Percentiles rank a stretch among this genome's conserved stretches.
These are phyloP conservation scores for Silene noctiflora DNA, from an alignment of 179 eudicot genomes.

Conservation along the genomic window DNA sequence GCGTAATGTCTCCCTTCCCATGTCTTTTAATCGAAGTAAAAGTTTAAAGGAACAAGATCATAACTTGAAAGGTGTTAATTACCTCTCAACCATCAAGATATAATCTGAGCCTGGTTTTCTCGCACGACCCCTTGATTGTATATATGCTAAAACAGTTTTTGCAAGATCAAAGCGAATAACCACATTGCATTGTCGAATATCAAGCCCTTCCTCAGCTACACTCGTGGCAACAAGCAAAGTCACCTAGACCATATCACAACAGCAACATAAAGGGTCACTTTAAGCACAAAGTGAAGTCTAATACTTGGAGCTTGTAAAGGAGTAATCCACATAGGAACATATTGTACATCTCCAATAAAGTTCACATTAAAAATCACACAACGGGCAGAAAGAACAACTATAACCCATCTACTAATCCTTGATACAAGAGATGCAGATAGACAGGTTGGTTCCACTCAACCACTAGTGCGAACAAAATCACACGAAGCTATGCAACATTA, in stretches of 20 bases:
- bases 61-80: constrained; percentile 11
- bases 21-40: neutral
- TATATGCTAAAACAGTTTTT: constrained; percentile 94
- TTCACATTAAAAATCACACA: neutral
- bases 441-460: neutral
- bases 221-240: constrained; percentile 97
- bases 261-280: constrained; percentile 11
- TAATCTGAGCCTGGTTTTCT: constrained; percentile 99
- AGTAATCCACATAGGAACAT: neutral
- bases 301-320: neutral
- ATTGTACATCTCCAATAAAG: neutral
- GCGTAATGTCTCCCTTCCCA: constrained; percentile 5
- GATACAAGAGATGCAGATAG: constrained; percentile 5
- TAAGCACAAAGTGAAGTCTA: neutral
- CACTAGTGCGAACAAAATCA: neutral
- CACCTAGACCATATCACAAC: constrained; percentile 43
- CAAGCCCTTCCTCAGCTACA: constrained; percentile 99
- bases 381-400: neutral
- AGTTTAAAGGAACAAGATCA: constrained; percentile 3
- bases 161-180: constrained; percentile 99
- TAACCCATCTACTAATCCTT: no score
- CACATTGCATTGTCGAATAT: constrained; percentile 97
- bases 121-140: constrained; percentile 99
- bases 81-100: constrained; percentile 99
- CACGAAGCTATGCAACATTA: neutral